These are phyloP conservation scores for Alternaria hordeiaustralica DNA, from an alignment of 2,329 filamentous ascomycete genomes.

Conservation along the genomic window DNA sequence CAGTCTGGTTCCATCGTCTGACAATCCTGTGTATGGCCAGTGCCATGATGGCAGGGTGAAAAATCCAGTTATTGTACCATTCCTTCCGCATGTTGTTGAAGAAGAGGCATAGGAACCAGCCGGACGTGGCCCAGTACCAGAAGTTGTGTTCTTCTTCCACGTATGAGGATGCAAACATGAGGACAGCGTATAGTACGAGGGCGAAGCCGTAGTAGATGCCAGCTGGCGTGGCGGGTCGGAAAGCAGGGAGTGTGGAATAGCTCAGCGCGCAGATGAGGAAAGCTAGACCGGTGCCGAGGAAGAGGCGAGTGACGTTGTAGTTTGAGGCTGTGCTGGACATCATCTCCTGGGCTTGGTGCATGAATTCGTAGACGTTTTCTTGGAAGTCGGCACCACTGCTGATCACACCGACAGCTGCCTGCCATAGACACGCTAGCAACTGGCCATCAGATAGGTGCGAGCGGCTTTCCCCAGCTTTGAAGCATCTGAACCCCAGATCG, in stretches of 20 bases:
- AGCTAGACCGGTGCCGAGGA: constrained; percentile 54
- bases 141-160: constrained; percentile 99
- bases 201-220: constrained; percentile 48
- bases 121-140: constrained; percentile 89
- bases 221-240: constrained; percentile 59
- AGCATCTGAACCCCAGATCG: constrained; percentile 19
- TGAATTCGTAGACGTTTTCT: constrained; percentile 63
- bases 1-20: constrained; percentile 93
- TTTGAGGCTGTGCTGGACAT: constrained; percentile 93
- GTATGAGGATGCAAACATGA: constrained; percentile 99
- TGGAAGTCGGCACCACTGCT: constrained; percentile 7
- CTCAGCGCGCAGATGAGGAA: constrained; percentile 52
- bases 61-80: constrained; percentile 31
- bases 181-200: constrained; percentile 68
- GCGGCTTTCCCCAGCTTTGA: constrained; percentile 7
- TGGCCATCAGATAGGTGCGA: constrained; percentile 32
- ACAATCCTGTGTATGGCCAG: constrained; percentile 70
- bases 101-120: constrained; percentile 66
- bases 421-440: constrained; percentile 73
- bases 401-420: constrained; percentile 35
- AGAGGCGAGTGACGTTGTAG: constrained; percentile 75
- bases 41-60: constrained; percentile 54
- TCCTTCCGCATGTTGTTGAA: constrained; percentile 44
- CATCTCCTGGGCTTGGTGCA: constrained; percentile 73
- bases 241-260: constrained; percentile 40